Evolutionary conservation across 1,139 yeast genomes (phyloP).

Genomic region (Nematodospora anomalae): DNA sequence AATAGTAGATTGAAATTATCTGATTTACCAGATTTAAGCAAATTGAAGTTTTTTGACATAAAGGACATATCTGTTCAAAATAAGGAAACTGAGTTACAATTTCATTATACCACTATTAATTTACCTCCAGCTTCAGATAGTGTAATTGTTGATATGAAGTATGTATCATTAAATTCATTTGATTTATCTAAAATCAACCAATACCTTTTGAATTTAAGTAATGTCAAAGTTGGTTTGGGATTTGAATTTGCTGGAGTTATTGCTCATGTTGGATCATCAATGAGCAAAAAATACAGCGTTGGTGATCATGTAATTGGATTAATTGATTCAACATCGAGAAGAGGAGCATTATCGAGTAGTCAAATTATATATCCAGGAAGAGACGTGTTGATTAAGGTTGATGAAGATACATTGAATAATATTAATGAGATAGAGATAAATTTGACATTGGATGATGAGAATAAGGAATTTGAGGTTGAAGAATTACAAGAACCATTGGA

Average conservation of each 20-base stretch:
- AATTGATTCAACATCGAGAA: constrained; percentile 33
- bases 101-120: constrained; percentile 40
- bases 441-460: constrained; percentile 13
- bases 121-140: constrained; percentile 34
- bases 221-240: constrained; percentile 43
- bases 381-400: constrained; percentile 34
- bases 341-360: constrained; percentile 41
- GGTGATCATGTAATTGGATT: constrained; percentile 43
- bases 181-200: constrained; percentile 41
- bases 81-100: constrained; percentile 44
- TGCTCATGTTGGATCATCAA: constrained; percentile 32
- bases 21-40: constrained; percentile 23
- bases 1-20: constrained; percentile 9
- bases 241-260: constrained; percentile 43
- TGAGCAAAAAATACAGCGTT: constrained; percentile 22
- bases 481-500: constrained; percentile 12
- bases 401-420: constrained; percentile 23
- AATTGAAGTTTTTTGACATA: constrained; percentile 35
- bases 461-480: constrained; percentile 18
- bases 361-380: constrained; percentile 33
- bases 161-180: constrained; percentile 38
- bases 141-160: constrained; percentile 40
- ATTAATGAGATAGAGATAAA: constrained; percentile 22
- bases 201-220: constrained; percentile 38
- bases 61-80: constrained; percentile 45